A percentile compares a stretch with the other conserved stretches of the same genome.
These are phyloP conservation scores for Trichosanthes truncata DNA, from an alignment of 306 rosid species.

Conservation along the genomic window DNA sequence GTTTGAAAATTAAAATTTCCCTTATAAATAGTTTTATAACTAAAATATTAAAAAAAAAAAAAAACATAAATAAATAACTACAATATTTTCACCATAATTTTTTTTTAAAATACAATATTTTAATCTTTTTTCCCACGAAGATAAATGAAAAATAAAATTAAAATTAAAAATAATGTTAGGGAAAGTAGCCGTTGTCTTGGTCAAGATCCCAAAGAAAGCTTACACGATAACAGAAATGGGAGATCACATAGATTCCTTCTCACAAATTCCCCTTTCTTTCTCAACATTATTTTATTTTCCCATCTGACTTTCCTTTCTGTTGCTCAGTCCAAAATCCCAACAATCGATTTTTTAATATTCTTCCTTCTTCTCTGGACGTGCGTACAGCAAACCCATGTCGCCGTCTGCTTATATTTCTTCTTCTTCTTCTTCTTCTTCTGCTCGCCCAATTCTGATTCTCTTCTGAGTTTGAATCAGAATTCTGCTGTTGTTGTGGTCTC, in stretches of 20 bases:
- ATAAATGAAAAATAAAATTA: background rate
- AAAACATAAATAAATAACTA: too few relatives aligned
- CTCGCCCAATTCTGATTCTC: background rate
- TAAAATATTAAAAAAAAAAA: too few relatives aligned
- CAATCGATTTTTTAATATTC: background rate
- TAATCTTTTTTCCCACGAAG: background rate
- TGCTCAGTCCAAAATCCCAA: background rate
- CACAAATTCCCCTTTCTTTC: background rate
- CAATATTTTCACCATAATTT: too few relatives aligned
- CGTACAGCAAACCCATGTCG: background rate
- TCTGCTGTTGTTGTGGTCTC: background rate
- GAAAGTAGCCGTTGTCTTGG: conserved; percentile 6
- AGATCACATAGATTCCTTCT: background rate
- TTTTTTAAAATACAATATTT: too few relatives aligned
- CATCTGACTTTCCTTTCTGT: conserved; percentile 4
- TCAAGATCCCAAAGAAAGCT: conserved; percentile 9
- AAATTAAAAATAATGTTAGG: background rate
- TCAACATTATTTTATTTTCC: background rate
- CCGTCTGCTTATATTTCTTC: too few relatives aligned
- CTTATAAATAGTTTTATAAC: too few relatives aligned
- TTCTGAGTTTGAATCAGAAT: background rate
- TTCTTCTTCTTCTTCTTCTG: background rate
- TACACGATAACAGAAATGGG: background rate
- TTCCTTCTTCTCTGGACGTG: conserved; percentile 5
- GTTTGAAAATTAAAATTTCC: too few relatives aligned